A percentile compares a stretch with the other conserved stretches of the same genome.
These are phyloP conservation scores for Cephaloascus albidus DNA, from an alignment of 805 yeast genomes.

Conservation along the genomic window DNA sequence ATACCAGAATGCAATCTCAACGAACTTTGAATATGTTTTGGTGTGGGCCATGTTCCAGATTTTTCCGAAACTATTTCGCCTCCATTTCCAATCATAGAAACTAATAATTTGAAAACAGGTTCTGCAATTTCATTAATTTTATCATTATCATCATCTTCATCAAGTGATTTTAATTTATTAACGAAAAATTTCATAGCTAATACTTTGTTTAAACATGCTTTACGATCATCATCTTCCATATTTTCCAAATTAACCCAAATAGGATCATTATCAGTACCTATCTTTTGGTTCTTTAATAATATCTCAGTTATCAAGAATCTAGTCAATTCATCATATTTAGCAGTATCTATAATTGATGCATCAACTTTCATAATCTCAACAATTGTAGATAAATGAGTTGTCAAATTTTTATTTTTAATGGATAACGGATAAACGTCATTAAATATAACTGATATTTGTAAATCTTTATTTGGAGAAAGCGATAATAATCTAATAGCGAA, in stretches of 20 bases:
- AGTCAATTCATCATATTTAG: conserved; percentile 49
- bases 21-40: conserved; percentile 47
- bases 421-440: conserved; percentile 42
- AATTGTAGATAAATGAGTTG: conserved; percentile 50
- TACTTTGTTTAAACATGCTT: conserved; percentile 36
- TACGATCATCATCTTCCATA: conserved; percentile 20
- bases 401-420: conserved; percentile 23
- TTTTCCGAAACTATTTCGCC: conserved; percentile 61
- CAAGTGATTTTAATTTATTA: conserved; percentile 40
- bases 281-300: conserved; percentile 39
- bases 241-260: conserved; percentile 40
- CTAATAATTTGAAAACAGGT: conserved; percentile 59
- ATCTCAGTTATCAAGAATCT: conserved; percentile 51
- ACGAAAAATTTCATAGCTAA: conserved; percentile 46
- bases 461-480: conserved; percentile 32
- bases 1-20: conserved; percentile 63
- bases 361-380: conserved; percentile 46
- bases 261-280: conserved; percentile 17
- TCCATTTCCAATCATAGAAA: conserved; percentile 59
- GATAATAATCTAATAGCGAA: conserved; percentile 54
- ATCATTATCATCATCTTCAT: conserved; percentile 19
- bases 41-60: conserved; percentile 46
- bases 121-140: conserved; percentile 35
- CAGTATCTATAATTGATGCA: conserved; percentile 40
- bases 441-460: conserved; percentile 26